Evolutionary conservation across 2,329 filamentous ascomycete genomes (phyloP).

Genomic region (Fusarium sp.): DNA sequence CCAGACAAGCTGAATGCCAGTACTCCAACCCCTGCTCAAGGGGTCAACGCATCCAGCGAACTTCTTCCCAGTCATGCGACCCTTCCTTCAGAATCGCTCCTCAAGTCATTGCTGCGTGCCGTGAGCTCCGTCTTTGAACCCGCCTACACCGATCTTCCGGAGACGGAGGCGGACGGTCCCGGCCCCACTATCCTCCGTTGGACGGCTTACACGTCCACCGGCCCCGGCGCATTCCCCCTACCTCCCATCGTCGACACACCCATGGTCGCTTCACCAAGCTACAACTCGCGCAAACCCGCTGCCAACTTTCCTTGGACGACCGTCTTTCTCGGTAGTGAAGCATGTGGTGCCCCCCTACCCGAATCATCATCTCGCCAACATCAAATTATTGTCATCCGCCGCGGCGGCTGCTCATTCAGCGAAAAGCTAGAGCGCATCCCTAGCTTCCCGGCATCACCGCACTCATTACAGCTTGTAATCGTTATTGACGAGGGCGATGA

Average conservation of each 20-base stretch:
- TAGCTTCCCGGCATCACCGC: conserved; percentile 70
- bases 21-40: conserved; percentile 26
- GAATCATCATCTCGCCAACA: conserved; percentile 65
- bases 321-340: conserved; percentile 76
- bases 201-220: conserved; percentile 65
- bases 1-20: conserved; percentile 43
- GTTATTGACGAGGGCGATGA: conserved; percentile 70
- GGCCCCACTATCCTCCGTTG: conserved; percentile 58
- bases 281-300: conserved; percentile 51
- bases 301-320: conserved; percentile 72
- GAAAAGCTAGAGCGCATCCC: conserved; percentile 89
- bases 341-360: conserved; percentile 70
- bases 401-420: conserved; percentile 87
- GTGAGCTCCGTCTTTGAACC: conserved; percentile 58
- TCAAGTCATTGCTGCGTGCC: conserved; percentile 60
- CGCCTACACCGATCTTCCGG: conserved; percentile 45
- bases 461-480: conserved; percentile 81
- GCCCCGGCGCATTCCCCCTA: conserved; percentile 73
- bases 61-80: conserved; percentile 15
- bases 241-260: conserved; percentile 72
- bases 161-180: conserved; percentile 45
- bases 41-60: conserved; percentile 29
- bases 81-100: conserved; percentile 53
- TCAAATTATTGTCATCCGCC: conserved; percentile 83
- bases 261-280: conserved; percentile 55